Percentiles rank a stretch among this genome's conserved stretches.
Evolutionary conservation across 805 yeast species (phyloP).

Genomic region (Hagleromyces aurorensis): DNA sequence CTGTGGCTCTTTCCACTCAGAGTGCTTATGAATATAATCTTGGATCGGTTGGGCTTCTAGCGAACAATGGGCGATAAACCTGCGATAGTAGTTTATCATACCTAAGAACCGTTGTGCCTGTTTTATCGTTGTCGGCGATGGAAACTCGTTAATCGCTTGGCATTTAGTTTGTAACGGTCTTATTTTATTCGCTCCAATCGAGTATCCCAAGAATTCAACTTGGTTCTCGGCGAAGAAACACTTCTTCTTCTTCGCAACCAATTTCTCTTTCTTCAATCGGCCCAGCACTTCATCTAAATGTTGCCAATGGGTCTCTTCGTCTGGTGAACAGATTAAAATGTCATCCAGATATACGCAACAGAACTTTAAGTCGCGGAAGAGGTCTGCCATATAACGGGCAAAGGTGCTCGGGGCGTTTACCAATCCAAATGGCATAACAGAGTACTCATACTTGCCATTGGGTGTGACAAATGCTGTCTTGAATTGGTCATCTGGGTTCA

Average conservation of each 20-base stretch:
- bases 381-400: conserved; percentile 14
- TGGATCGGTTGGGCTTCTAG: conserved; percentile 5
- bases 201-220: conserved; percentile 1
- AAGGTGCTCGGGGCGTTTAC: conserved; percentile 15
- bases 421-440: conserved; percentile 17
- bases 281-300: conserved; percentile 9
- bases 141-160: background rate
- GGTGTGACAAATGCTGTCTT: conserved; percentile 1
- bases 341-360: conserved; percentile 14
- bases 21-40: conserved; percentile 4
- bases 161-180: background rate
- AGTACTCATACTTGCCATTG: conserved; percentile 11
- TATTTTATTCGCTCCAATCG: background rate
- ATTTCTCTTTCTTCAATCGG: background rate
- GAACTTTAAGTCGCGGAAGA: conserved; percentile 10
- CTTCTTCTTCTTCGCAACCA: conserved; percentile 1
- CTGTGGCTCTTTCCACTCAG: conserved; percentile 3
- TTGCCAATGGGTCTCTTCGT: conserved; percentile 9
- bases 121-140: background rate
- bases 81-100: conserved; percentile 1
- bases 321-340: conserved; percentile 8
- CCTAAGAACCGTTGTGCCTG: conserved; percentile 1
- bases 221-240: background rate
- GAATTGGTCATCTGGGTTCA: conserved; percentile 5
- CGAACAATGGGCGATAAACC: conserved; percentile 1